Evolutionary conservation across 176 grass and related monocot genomes (phyloP).

Genomic region (Stipa capillata): DNA sequence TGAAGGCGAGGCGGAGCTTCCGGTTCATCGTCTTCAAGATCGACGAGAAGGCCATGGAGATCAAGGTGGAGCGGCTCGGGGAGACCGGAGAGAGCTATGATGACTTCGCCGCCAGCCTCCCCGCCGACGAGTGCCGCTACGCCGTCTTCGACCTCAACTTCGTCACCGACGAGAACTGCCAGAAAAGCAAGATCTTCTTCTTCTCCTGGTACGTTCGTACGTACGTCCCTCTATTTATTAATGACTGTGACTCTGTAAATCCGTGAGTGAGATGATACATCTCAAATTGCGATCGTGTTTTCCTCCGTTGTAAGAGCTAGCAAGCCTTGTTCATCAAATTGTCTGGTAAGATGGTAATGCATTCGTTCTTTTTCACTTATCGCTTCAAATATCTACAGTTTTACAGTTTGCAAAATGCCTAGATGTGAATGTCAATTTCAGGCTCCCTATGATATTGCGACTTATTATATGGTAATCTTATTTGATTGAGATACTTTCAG

Average conservation of each 20-base stretch:
- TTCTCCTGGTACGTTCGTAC: conserved; percentile 48
- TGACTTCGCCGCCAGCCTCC: conserved; percentile 60
- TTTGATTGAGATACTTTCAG: too few species aligned
- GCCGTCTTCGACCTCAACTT: conserved; percentile 86
- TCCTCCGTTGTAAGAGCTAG: not conserved
- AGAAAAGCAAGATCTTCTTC: conserved; percentile 99
- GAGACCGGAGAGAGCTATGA: conserved; percentile 46
- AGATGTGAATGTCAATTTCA: too few species aligned
- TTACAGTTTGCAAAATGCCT: too few species aligned
- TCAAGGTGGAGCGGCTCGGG: conserved; percentile 63
- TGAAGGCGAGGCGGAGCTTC: conserved; percentile 55
- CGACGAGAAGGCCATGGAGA: conserved; percentile 55
- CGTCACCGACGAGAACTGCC: conserved; percentile 76
- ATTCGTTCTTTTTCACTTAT: too few species aligned
- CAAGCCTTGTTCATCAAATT: too few species aligned
- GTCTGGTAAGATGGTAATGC: too few species aligned
- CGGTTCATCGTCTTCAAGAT: conserved; percentile 82
- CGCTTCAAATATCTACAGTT: too few species aligned
- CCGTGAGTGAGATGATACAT: not conserved
- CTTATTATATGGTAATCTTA: too few species aligned
- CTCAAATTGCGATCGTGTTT: not conserved
- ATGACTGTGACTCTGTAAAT: too few species aligned
- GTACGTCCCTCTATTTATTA: not conserved
- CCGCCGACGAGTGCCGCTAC: conserved; percentile 71
- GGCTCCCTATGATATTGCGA: too few species aligned